These are phyloP conservation scores for Benincasa hispida DNA, from an alignment of 306 rosid genomes.

Conservation along the genomic window DNA sequence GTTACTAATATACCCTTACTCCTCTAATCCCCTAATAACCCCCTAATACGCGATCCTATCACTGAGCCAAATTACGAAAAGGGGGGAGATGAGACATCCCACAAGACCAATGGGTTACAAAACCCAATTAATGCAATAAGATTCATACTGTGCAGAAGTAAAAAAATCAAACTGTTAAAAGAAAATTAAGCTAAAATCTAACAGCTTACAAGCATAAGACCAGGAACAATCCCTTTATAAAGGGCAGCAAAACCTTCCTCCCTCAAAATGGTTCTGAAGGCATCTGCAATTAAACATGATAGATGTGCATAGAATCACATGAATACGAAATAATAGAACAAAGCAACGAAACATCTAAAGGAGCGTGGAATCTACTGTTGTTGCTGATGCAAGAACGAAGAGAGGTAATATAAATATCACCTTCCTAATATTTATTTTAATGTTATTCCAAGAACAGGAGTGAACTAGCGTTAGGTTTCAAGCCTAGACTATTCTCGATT, in stretches of 20 bases:
- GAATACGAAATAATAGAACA: constrained; percentile 10
- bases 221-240: constrained; percentile 76
- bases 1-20: too few relatives aligned
- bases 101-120: neutral
- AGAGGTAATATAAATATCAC: neutral
- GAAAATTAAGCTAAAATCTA: constrained; percentile 11
- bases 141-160: neutral
- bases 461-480: too few relatives aligned
- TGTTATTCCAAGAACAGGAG: too few relatives aligned
- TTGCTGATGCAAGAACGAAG: neutral
- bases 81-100: neutral
- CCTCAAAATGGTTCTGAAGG: constrained; percentile 75
- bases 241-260: constrained; percentile 81
- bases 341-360: neutral
- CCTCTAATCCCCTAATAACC: too few relatives aligned
- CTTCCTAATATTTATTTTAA: neutral
- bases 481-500: neutral
- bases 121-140: neutral
- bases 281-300: constrained; percentile 51
- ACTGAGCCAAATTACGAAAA: neutral
- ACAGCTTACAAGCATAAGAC: constrained; percentile 70
- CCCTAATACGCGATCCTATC: too few relatives aligned
- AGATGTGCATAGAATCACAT: neutral
- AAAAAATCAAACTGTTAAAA: neutral
- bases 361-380: neutral